Evolutionary conservation across 2,329 filamentous ascomycete genomes (phyloP).

Genomic region (Blastomyces emzantsi): DNA sequence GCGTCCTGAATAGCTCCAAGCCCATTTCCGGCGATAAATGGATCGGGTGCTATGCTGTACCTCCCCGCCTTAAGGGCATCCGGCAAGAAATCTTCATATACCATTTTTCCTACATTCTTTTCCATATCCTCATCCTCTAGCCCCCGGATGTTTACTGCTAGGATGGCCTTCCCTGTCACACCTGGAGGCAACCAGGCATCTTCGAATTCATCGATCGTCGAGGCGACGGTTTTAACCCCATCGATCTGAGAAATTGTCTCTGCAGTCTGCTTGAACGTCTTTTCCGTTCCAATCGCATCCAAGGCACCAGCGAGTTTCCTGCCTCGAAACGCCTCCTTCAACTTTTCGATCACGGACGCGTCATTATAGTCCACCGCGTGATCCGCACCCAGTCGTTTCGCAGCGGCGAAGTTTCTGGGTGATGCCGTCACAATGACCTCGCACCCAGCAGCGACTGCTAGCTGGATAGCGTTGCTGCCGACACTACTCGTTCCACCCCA

Average conservation of each 20-base stretch:
- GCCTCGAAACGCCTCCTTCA: conserved; percentile 21
- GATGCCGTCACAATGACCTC: conserved; percentile 40
- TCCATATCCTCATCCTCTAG: conserved; percentile 11
- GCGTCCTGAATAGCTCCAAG: conserved; percentile 37
- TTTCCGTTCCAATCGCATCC: conserved; percentile 6
- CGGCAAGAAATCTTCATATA: conserved; percentile 36
- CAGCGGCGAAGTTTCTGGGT: conserved; percentile 35
- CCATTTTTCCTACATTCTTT: conserved; percentile 18
- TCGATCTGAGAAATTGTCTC: conserved; percentile 17
- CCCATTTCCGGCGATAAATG: conserved; percentile 35
- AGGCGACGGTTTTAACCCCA: background rate
- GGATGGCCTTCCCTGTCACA: conserved; percentile 17
- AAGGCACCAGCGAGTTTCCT: conserved; percentile 17
- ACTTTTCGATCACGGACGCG: conserved; percentile 24
- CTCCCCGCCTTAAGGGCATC: conserved; percentile 30
- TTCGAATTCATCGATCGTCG: background rate
- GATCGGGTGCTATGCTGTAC: conserved; percentile 33
- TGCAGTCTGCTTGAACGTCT: conserved; percentile 15
- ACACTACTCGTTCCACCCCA: conserved; percentile 38
- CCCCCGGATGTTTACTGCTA: conserved; percentile 4
- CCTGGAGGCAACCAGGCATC: conserved; percentile 11
- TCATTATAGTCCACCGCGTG: conserved; percentile 40
- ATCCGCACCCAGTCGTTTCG: conserved; percentile 36
- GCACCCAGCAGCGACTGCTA: conserved; percentile 38
- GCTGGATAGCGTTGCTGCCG: conserved; percentile 41